These are phyloP conservation scores for Nannochloropsis gaditana DNA, from an alignment of 108 stramenopile genomes.

Conservation along the genomic window DNA sequence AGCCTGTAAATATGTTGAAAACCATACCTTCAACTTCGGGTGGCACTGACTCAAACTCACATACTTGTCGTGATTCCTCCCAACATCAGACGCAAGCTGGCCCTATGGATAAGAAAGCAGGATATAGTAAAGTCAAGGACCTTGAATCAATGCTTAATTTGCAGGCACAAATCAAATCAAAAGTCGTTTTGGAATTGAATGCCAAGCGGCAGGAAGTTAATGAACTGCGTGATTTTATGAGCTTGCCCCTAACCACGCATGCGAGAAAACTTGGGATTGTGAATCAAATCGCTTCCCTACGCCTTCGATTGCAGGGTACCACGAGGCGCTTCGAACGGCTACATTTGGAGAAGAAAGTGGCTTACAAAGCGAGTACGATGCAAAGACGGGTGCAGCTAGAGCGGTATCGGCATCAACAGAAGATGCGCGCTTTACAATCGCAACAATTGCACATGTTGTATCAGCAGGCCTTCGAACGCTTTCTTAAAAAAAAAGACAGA, in stretches of 20 bases:
- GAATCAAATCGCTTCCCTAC: too few species aligned
- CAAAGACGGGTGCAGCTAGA: conserved; percentile 51
- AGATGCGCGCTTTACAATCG: not conserved
- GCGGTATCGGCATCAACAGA: conserved; percentile 36
- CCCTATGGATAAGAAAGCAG: too few species aligned
- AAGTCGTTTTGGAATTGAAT: conserved; percentile 50
- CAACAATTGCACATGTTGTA: not conserved
- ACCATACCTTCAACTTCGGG: too few species aligned
- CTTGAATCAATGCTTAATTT: conserved; percentile 24
- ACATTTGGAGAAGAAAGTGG: conserved; percentile 50
- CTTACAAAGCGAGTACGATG: conserved; percentile 52
- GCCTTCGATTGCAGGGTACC: conserved; percentile 36
- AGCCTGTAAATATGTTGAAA: too few species aligned
- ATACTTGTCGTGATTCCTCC: too few species aligned
- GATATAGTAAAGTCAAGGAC: not conserved
- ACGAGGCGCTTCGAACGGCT: conserved; percentile 57
- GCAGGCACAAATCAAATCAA: conserved; percentile 41
- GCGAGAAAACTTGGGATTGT: not conserved
- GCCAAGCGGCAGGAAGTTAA: conserved; percentile 58
- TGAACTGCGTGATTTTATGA: conserved; percentile 23
- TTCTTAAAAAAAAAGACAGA: too few species aligned
- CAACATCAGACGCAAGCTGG: too few species aligned
- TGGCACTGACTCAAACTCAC: too few species aligned
- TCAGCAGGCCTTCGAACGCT: too few species aligned
- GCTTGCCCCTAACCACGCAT: not conserved